Evolutionary conservation across 345 rosid genomes (phyloP).

Genomic region (Ricinus communis): DNA sequence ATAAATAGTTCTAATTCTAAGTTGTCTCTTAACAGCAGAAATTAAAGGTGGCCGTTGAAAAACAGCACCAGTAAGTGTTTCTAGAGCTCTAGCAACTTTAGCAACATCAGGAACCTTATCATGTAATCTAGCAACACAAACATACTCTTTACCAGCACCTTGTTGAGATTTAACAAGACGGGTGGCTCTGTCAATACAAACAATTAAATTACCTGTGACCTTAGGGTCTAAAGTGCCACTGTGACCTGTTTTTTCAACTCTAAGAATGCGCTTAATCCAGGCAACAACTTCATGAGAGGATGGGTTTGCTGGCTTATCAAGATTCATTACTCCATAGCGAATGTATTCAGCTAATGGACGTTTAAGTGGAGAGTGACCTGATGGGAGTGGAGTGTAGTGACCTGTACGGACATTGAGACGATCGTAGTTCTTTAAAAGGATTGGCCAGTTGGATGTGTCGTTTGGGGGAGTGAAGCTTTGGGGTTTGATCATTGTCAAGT

Average conservation of each 20-base stretch:
- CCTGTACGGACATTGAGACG: constrained; percentile 94
- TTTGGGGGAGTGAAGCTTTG: constrained; percentile 70
- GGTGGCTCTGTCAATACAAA: constrained; percentile 90
- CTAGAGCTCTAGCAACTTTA: constrained; percentile 85
- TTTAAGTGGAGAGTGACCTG: constrained; percentile 85
- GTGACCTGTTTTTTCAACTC: constrained; percentile 90
- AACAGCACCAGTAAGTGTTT: constrained; percentile 86
- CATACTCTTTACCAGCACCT: constrained; percentile 97
- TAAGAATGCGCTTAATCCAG: constrained; percentile 90
- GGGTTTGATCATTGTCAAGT: constrained; percentile 65
- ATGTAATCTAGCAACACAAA: constrained; percentile 88
- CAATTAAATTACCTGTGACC: constrained; percentile 90
- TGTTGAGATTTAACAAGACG: constrained; percentile 95
- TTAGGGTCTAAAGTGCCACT: constrained; percentile 95
- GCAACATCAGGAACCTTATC: constrained; percentile 81
- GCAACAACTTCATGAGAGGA: constrained; percentile 98
- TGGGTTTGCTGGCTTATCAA: constrained; percentile 93
- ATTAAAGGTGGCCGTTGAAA: constrained; percentile 91
- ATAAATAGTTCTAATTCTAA: constrained; percentile 85
- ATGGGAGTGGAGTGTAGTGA: constrained; percentile 85
- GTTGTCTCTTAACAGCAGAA: constrained; percentile 94
- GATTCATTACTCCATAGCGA: constrained; percentile 81
- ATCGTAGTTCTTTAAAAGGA: constrained; percentile 87
- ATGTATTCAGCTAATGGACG: constrained; percentile 81
- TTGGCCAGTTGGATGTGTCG: constrained; percentile 91